phyloP scores from a whole-genome alignment of 1,284 basidiomycete species.

The Puccinia triticina region DNA sequence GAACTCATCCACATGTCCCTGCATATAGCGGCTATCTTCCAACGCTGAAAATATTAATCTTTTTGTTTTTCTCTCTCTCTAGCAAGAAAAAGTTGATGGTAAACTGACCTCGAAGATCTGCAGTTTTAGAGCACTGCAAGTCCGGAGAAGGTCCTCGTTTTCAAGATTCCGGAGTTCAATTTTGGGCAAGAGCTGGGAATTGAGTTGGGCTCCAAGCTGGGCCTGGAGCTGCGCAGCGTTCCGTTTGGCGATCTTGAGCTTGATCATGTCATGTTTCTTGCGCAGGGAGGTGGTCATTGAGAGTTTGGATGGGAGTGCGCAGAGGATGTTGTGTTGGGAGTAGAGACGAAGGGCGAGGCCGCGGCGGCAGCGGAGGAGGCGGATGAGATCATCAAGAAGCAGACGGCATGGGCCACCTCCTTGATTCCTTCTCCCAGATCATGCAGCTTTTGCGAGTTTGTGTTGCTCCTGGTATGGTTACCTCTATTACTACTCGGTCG shows the following conservation, averaged over 20 bases:
- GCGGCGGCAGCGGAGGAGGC: neutral
- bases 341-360: neutral
- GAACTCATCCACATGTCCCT: constrained; percentile 82
- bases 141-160: neutral
- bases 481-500: neutral
- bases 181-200: neutral
- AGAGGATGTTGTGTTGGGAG: too few species aligned
- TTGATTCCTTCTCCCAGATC: constrained; percentile 12
- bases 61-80: constrained; percentile 58
- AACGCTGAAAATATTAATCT: too few species aligned
- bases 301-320: neutral
- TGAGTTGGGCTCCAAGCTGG: constrained; percentile 10
- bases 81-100: too few species aligned
- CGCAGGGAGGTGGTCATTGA: too few species aligned
- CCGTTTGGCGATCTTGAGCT: constrained; percentile 23
- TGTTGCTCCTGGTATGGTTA: constrained; percentile 3
- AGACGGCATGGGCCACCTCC: constrained; percentile 30
- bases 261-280: constrained; percentile 3
- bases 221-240: constrained; percentile 14
- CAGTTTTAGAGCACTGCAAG: neutral
- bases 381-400: constrained; percentile 4
- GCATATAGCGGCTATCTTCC: constrained; percentile 83
- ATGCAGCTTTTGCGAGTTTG: neutral
- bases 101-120: constrained; percentile 40
- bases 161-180: constrained; percentile 24